phyloP scores from a whole-genome alignment of 78 protist species.

The Trichosphaerium sp. region DNA sequence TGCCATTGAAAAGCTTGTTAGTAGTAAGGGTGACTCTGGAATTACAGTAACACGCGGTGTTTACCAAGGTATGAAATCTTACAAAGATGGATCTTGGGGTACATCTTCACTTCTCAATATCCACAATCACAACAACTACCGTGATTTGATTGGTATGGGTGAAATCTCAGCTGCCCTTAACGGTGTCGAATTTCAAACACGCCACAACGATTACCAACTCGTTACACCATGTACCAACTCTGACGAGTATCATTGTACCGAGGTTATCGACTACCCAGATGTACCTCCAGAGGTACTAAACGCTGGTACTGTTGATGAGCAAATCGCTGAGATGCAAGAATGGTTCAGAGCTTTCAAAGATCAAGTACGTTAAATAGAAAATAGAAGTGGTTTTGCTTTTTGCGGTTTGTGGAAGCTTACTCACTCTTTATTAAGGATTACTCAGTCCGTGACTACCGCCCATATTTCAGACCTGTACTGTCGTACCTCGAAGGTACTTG shows the following conservation, averaged over 20 bases:
- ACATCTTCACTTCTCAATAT: not conserved
- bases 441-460: slow-evolving; percentile 3
- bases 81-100: not conserved
- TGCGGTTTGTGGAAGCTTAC: no score
- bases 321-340: slow-evolving; percentile 2
- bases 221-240: not conserved
- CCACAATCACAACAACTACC: slow-evolving; percentile 10
- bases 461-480: not conserved
- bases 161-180: slow-evolving; percentile 6
- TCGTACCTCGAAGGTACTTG: slow-evolving; percentile 9
- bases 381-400: no score
- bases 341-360: slow-evolving; percentile 3
- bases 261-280: not conserved
- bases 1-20: not conserved
- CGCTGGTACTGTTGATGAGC: not conserved
- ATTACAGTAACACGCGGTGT: not conserved
- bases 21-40: not conserved
- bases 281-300: slow-evolving; percentile 3
- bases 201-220: slow-evolving; percentile 10
- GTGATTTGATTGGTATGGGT: slow-evolving; percentile 7
- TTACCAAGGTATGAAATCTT: not conserved
- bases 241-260: no score
- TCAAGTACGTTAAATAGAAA: no score
- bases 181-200: slow-evolving; percentile 7
- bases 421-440: not conserved